Percentiles rank a stretch among this genome's conserved stretches.
phyloP scores from a whole-genome alignment of 306 rosid species.

The Medicago ruthenica region DNA sequence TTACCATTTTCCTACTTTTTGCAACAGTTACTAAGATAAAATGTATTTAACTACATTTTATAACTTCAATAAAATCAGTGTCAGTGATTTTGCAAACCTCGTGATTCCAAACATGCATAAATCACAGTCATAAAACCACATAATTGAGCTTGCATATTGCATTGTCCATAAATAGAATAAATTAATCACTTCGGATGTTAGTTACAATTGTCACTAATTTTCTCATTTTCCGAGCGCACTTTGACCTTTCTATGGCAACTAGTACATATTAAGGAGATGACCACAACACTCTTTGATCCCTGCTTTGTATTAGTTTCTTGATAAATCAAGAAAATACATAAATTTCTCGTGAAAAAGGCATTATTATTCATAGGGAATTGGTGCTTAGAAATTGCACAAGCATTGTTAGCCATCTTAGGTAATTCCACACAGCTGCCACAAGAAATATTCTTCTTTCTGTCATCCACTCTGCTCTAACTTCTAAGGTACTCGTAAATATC shows the following conservation, averaged over 20 bases:
- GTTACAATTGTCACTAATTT: constrained; percentile 29
- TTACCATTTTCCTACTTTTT: too few relatives aligned
- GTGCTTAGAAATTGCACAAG: constrained; percentile 3
- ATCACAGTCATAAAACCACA: constrained; percentile 1
- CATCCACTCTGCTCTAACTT: constrained; percentile 8
- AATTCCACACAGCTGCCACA: constrained; percentile 36
- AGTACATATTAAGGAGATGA: not conserved
- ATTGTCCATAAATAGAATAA: constrained; percentile 27
- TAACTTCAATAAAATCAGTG: not conserved
- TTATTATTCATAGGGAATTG: constrained; percentile 24
- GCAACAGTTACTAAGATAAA: too few relatives aligned
- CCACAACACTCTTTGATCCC: constrained; percentile 13
- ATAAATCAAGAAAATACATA: constrained; percentile 28
- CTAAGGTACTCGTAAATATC: constrained; percentile 14
- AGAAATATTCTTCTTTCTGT: constrained; percentile 31
- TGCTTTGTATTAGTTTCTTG: constrained; percentile 12
- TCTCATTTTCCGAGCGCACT: constrained; percentile 13
- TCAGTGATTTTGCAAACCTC: not conserved
- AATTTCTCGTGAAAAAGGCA: constrained; percentile 22
- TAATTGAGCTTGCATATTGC: not conserved
- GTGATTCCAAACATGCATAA: not conserved
- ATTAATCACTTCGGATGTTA: constrained; percentile 23
- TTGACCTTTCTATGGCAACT: constrained; percentile 8
- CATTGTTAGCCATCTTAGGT: constrained; percentile 10
- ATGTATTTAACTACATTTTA: too few relatives aligned